Base-by-base conservation (phyloP, 345 rosid genomes). In the Linum tenue region DNA sequence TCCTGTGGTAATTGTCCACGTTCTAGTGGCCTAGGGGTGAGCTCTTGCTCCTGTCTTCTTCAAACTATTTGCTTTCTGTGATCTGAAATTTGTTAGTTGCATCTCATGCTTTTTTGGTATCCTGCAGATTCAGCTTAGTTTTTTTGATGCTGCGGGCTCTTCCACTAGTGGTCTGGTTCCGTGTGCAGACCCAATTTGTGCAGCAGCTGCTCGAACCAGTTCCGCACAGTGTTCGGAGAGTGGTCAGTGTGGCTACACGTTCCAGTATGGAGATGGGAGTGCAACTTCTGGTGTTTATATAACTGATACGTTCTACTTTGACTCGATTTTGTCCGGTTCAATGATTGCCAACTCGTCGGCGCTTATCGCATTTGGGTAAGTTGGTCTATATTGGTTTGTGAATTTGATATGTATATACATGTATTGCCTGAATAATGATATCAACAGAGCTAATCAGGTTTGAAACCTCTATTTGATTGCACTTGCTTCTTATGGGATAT, bases 211-310 rank as follows among this genome's bases (percentile, higher is more conserved):
- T 63, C 96, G 80, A 69, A 85, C 88, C 12, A 75, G 91, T 31
- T 84, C 87, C 41, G 79, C 85, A 57, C 82, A 88, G 37, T 94
- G 97, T 70, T 22, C 78, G 50, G 79, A 81, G 81, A 81, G 75
- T 67, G 83, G 88, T 71, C 95, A 73, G 73, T 94, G 99, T 51
- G 73, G 87, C 66, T 94, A 94, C 79, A 71, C 96, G 9, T 94
- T 90, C 71, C 86, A 82, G 43, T 94, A 94, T 69, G 97, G 96
- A 56, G 99, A 94, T 75, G 88, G 86, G 73, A 94, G 99, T 72
- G 99, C 97, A 75, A 90, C 99, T 61, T 78, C 92, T 1, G 99
- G 99, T 70, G 81, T 78, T 76, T 94, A 94, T 70, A 80, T 94
- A 43, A 68, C 83, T 31, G 99, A 90, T 72, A 68, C 75, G 31